phyloP scores from a whole-genome alignment of 1,284 basidiomycete genomes.

The Ustanciosporium gigantosporum region DNA sequence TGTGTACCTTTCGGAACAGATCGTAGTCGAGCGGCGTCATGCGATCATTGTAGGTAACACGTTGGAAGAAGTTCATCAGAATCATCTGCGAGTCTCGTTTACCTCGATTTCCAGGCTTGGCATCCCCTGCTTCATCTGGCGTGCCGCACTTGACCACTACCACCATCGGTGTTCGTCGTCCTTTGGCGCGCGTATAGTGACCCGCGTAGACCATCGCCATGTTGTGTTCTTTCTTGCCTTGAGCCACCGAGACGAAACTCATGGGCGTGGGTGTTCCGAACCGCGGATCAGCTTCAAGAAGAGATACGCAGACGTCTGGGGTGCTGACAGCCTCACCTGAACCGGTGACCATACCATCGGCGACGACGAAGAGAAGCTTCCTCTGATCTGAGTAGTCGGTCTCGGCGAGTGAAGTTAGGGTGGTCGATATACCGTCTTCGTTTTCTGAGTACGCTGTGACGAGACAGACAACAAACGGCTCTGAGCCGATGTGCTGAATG shows the following conservation, averaged over 20 bases:
- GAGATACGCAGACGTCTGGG: constrained; percentile 90
- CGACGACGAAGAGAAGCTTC: constrained; percentile 91
- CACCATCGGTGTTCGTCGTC: constrained; percentile 89
- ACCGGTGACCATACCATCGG: constrained; percentile 98
- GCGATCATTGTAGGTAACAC: constrained; percentile 97
- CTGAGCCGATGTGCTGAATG: constrained; percentile 62
- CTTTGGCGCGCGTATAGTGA: constrained; percentile 76
- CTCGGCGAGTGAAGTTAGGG: constrained; percentile 85
- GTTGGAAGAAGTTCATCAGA: constrained; percentile 99
- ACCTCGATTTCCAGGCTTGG: constrained; percentile 96
- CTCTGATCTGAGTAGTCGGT: constrained; percentile 89
- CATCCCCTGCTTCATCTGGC: constrained; percentile 71
- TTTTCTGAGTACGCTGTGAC: constrained; percentile 98
- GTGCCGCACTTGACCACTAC: constrained; percentile 96
- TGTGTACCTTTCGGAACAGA: constrained; percentile 93
- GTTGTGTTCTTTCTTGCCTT: constrained; percentile 86
- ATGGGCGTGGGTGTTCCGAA: constrained; percentile 96
- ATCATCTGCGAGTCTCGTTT: constrained; percentile 99
- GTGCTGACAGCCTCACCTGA: constrained; percentile 91
- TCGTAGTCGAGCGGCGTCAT: constrained; percentile 98
- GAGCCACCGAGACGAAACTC: constrained; percentile 88
- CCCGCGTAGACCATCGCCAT: constrained; percentile 98
- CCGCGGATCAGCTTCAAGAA: constrained; percentile 89
- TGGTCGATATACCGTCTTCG: constrained; percentile 85
- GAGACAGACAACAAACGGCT: constrained; percentile 90